These are phyloP conservation scores for Chytriomyces confervae DNA, from an alignment of 192 early-diverging fungal genomes.

Conservation along the genomic window DNA sequence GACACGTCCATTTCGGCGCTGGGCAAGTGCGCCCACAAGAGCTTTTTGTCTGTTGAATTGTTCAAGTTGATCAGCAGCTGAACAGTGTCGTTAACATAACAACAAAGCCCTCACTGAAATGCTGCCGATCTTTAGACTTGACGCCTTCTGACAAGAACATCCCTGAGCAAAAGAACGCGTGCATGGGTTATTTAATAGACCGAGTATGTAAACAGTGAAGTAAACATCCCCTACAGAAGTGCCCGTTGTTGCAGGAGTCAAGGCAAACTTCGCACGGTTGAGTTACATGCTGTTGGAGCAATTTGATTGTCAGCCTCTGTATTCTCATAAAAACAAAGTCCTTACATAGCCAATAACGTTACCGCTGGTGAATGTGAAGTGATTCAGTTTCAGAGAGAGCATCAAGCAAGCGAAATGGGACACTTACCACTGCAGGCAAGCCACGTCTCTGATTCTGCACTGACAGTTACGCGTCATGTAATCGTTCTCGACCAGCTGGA, in stretches of 20 bases:
- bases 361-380: slow-evolving; percentile 47
- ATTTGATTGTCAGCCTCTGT: no score
- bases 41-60: slow-evolving; percentile 23
- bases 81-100: background rate
- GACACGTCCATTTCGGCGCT: slow-evolving; percentile 30
- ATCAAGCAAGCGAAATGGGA: background rate
- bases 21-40: slow-evolving; percentile 41
- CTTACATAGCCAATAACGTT: slow-evolving; percentile 63
- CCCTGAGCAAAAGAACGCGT: background rate
- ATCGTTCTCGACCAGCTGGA: slow-evolving; percentile 74
- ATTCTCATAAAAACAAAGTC: no score
- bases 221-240: slow-evolving; percentile 76
- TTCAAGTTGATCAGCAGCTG: background rate
- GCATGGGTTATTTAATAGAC: background rate
- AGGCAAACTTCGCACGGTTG: slow-evolving; percentile 84
- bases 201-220: slow-evolving; percentile 80
- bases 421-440: slow-evolving; percentile 74
- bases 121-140: slow-evolving; percentile 34
- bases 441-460: slow-evolving; percentile 80
- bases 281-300: slow-evolving; percentile 70
- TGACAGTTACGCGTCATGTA: slow-evolving; percentile 81
- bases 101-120: slow-evolving; percentile 6
- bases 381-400: background rate
- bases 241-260: slow-evolving; percentile 93
- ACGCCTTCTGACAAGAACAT: slow-evolving; percentile 38